These are phyloP conservation scores for Sambucus nigra DNA, from an alignment of 129 eudicot species.

Conservation along the genomic window DNA sequence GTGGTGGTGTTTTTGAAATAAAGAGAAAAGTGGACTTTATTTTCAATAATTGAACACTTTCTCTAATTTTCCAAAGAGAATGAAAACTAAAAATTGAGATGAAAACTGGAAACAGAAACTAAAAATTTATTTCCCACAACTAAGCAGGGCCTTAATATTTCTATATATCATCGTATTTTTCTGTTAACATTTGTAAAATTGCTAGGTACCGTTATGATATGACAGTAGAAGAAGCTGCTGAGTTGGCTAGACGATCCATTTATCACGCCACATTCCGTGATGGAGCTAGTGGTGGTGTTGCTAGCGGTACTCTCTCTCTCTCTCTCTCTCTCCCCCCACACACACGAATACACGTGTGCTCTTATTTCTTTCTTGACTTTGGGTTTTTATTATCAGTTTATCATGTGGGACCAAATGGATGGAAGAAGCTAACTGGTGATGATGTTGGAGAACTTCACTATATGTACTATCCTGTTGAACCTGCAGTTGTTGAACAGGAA, in stretches of 20 bases:
- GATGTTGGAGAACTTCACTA: constrained; percentile 95
- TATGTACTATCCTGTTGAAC: constrained; percentile 68
- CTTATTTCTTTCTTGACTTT: not conserved
- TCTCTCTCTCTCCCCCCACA: not conserved
- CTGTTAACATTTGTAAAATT: not conserved
- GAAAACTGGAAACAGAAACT: no score
- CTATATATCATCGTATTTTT: not conserved
- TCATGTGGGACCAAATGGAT: constrained; percentile 86
- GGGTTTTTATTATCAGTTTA: constrained; percentile 35
- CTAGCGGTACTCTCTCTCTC: constrained; percentile 55
- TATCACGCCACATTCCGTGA: constrained; percentile 98
- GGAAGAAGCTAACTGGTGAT: constrained; percentile 90
- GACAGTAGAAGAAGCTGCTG: constrained; percentile 86
- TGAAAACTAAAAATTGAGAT: no score
- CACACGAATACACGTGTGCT: not conserved
- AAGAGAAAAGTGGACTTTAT: no score
- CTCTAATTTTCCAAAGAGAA: no score
- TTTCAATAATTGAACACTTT: no score
- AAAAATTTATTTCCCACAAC: no score
- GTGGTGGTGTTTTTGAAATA: no score
- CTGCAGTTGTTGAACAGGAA: constrained; percentile 59
- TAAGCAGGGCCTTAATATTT: no score
- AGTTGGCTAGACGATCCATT: constrained; percentile 86
- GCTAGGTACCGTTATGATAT: constrained; percentile 72
- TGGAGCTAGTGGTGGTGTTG: constrained; percentile 99